Conservation (phyloP, 192 early-diverging fungal species). For the Podila verticillata region DNA sequence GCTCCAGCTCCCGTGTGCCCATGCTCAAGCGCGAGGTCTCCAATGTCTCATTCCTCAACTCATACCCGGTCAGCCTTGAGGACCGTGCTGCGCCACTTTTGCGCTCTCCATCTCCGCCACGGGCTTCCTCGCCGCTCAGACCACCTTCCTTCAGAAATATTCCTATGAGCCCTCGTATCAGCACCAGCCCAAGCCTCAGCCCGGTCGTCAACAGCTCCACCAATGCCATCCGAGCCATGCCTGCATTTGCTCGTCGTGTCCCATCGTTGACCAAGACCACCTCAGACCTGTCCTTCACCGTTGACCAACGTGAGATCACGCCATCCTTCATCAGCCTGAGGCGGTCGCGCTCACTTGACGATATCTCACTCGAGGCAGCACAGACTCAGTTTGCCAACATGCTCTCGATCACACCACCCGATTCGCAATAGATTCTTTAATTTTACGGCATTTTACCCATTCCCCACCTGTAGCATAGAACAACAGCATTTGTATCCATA, state of each 20-base stretch:
- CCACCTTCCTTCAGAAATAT: not conserved
- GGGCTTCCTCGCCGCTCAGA: not conserved
- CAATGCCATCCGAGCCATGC: not conserved
- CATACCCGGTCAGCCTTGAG: slow-evolving; percentile 26
- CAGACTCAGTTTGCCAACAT: not conserved
- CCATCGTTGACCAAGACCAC: not conserved
- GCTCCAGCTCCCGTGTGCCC: slow-evolving; percentile 3
- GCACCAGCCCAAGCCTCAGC: not conserved
- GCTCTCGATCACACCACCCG: not conserved
- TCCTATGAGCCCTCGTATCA: no score
- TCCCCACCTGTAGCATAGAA: no score
- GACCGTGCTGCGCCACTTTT: slow-evolving; percentile 2
- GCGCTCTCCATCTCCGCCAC: not conserved
- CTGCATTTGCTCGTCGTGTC: not conserved
- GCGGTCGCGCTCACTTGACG: slow-evolving; percentile 1
- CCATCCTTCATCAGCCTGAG: not conserved
- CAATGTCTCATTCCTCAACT: slow-evolving; percentile 31
- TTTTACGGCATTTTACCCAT: not conserved
- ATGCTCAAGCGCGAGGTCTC: slow-evolving; percentile 39
- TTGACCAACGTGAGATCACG: no score
- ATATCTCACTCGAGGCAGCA: not conserved
- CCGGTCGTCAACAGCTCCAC: not conserved
- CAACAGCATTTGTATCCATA: no score
- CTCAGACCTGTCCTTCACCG: not conserved
- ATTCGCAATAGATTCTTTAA: not conserved